Evolutionary conservation across 2,329 filamentous ascomycete species (phyloP).

Genomic region (Diaporthe helianthi): DNA sequence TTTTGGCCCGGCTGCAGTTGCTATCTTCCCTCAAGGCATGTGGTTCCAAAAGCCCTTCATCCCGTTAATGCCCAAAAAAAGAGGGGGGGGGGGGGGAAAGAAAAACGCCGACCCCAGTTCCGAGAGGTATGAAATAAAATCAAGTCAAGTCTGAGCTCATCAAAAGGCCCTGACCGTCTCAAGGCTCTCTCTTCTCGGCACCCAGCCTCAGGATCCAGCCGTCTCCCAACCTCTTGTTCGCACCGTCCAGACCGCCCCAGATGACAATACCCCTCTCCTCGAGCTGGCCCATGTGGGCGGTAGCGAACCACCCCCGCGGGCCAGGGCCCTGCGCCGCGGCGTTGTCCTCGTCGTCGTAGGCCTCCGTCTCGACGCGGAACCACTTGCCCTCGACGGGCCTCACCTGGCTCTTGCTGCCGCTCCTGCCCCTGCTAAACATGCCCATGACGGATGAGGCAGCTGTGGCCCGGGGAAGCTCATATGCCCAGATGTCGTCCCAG

Average conservation of each 20-base stretch:
- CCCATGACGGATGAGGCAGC: slow-evolving; percentile 62
- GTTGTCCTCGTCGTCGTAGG: slow-evolving; percentile 60
- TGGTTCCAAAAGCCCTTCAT: neutral
- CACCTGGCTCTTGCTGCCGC: slow-evolving; percentile 24
- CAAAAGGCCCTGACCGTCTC: neutral
- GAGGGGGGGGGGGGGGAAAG: too few relatives aligned
- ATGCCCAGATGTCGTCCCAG: slow-evolving; percentile 68
- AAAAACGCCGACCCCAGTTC: slow-evolving; percentile 15
- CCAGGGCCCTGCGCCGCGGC: slow-evolving; percentile 54
- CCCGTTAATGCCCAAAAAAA: neutral
- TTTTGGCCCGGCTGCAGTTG: slow-evolving; percentile 11
- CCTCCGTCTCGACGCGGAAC: slow-evolving; percentile 54
- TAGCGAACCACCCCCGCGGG: slow-evolving; percentile 64
- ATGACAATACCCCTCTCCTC: slow-evolving; percentile 66
- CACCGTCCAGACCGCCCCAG: slow-evolving; percentile 64
- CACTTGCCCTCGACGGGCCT: slow-evolving; percentile 66
- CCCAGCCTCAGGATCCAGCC: slow-evolving; percentile 69
- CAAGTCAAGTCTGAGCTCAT: neutral
- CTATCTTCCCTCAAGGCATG: neutral
- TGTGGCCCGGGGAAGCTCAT: slow-evolving; percentile 63
- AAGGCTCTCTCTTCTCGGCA: slow-evolving; percentile 36
- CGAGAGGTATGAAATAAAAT: slow-evolving; percentile 3
- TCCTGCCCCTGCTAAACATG: slow-evolving; percentile 35
- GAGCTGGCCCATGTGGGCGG: slow-evolving; percentile 62
- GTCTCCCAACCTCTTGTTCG: slow-evolving; percentile 61